Conservation (phyloP, 306 rosid genomes). For the Rubus parviflorus region DNA sequence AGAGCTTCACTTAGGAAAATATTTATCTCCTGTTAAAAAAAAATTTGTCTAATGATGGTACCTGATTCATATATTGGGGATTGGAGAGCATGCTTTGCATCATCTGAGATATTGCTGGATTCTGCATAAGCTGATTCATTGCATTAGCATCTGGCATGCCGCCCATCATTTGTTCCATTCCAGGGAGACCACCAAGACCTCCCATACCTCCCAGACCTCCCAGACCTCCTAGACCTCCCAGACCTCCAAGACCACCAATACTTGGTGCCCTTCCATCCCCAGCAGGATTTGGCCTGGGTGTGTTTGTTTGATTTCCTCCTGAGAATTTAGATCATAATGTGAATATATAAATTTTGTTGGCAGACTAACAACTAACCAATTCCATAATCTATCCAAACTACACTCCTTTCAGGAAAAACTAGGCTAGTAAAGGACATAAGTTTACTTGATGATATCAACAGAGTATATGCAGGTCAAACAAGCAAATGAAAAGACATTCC, state of each 20-base stretch:
- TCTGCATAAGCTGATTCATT: slow-evolving; percentile 55
- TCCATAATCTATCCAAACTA: slow-evolving; percentile 3
- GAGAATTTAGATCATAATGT: slow-evolving; percentile 10
- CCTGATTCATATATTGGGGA: slow-evolving; percentile 65
- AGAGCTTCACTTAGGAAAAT: background rate
- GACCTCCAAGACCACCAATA: slow-evolving; percentile 44
- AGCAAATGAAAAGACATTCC: background rate
- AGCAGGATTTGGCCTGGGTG: slow-evolving; percentile 33
- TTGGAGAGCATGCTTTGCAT: slow-evolving; percentile 64
- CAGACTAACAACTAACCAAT: background rate
- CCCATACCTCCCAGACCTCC: slow-evolving; percentile 50
- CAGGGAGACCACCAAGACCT: slow-evolving; percentile 50
- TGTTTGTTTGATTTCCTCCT: slow-evolving; percentile 52
- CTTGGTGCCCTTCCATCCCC: slow-evolving; percentile 43
- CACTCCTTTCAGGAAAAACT: background rate
- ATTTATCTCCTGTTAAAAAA: background rate
- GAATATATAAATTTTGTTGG: background rate
- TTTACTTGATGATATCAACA: background rate
- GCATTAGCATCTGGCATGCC: slow-evolving; percentile 42
- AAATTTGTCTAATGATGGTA: slow-evolving; percentile 16
- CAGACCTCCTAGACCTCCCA: slow-evolving; percentile 42
- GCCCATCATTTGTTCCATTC: slow-evolving; percentile 39
- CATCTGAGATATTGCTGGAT: slow-evolving; percentile 61
- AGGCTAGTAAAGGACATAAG: background rate
- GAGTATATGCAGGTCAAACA: background rate